Base-by-base conservation (phyloP, 2,329 filamentous ascomycete species). In the Fusarium albosuccineum region DNA sequence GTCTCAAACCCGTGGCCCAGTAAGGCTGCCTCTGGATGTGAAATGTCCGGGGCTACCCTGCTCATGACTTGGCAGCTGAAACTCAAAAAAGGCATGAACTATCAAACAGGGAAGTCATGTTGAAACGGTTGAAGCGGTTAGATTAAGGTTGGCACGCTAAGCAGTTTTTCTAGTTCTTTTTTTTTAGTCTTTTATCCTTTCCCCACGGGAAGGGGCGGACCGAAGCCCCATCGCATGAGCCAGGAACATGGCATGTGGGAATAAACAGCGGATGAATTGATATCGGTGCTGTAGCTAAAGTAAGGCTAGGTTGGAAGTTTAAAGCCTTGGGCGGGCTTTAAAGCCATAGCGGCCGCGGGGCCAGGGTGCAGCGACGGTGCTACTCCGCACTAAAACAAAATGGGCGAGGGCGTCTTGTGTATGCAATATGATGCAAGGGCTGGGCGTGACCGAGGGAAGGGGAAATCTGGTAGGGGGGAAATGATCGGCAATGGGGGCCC, bases 81-180 rank as follows among this genome's bases (percentile, higher is more conserved):
- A 33, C 30, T 33, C 8, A 33, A 33, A 33, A 33, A 33, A 44
- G 14, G 26, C 45, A 40, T 22, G 8, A 33, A 33, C 9, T 33
- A 33, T 33, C 11, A 33, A 33, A 33, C 22, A 22, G 22, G 22
- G 22, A 22, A 22, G 22, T 22, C 22, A 22, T 22, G 22, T 22
- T 22, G 14, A 46, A 29, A 27, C 6, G 33, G 30, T n/a, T 16
- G 29, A 26, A 16, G 27, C 16, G 50, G 61, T 68, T 68, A n/a
- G 61, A 59, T 68, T 68, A 68, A 69, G 54, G 66, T 69, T 68
- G 41, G 30, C n/a, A 57, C 66, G 66, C 66, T 69, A 68, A 63
- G 60, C 34, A 56, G 51, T 57, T 40, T 40, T 30, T 26, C 46
- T 17, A 36, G 33, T 54, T 34, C 22, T 22, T 22, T 22, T 22